These are phyloP conservation scores for Mortierella sp. DNA, from an alignment of 371 early-diverging fungal species.

Conservation along the genomic window DNA sequence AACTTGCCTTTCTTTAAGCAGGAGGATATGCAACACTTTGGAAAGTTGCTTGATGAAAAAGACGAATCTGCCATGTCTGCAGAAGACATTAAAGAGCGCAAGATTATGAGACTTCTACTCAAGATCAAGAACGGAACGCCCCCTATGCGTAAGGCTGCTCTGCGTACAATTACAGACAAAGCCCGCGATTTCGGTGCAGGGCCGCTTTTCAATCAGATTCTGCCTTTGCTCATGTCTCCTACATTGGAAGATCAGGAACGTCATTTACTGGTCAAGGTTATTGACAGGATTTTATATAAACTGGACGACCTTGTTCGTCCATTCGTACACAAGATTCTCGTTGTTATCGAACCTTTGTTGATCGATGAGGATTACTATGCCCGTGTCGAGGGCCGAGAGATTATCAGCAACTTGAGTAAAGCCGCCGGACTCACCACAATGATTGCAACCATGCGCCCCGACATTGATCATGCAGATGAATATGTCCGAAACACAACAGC, in stretches of 20 bases:
- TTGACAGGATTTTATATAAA: slow-evolving; percentile 96
- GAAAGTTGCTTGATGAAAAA: slow-evolving; percentile 88
- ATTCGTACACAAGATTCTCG: slow-evolving; percentile 97
- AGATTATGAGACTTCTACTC: slow-evolving; percentile 94
- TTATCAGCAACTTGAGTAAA: slow-evolving; percentile 96
- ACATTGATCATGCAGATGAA: slow-evolving; percentile 98
- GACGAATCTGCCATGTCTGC: slow-evolving; percentile 88
- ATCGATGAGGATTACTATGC: slow-evolving; percentile 99
- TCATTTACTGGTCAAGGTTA: slow-evolving; percentile 96
- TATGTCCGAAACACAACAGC: slow-evolving; percentile 98
- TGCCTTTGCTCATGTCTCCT: slow-evolving; percentile 97
- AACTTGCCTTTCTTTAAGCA: slow-evolving; percentile 95
- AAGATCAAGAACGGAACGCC: slow-evolving; percentile 99
- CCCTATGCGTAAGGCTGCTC: slow-evolving; percentile 91
- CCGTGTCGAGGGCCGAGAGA: slow-evolving; percentile 97
- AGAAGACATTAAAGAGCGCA: slow-evolving; percentile 94
- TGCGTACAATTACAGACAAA: slow-evolving; percentile 95
- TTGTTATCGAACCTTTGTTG: slow-evolving; percentile 97
- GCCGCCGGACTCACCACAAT: slow-evolving; percentile 98
- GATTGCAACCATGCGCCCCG: slow-evolving; percentile 98
- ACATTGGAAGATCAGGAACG: slow-evolving; percentile 98
- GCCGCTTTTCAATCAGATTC: slow-evolving; percentile 95
- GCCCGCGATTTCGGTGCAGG: slow-evolving; percentile 97
- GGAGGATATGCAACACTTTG: slow-evolving; percentile 98
- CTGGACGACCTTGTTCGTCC: slow-evolving; percentile 96